A percentile compares a stretch with the other conserved stretches of the same genome.
Conservation (phyloP, 2,329 filamentous ascomycete species). For the Metarhizium guizhouense region DNA sequence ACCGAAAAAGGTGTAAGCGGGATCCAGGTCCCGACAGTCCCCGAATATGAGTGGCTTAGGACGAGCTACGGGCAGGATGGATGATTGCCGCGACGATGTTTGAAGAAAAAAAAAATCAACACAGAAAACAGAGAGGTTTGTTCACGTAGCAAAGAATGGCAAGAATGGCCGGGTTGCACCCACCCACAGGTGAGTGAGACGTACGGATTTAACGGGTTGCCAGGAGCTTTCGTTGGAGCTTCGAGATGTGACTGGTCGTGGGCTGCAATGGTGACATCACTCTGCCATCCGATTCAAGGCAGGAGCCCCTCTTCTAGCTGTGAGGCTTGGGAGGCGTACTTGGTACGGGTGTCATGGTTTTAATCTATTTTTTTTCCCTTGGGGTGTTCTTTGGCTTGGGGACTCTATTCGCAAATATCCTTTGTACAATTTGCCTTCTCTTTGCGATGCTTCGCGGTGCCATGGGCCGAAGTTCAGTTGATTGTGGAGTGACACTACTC, state of each 20-base stretch:
- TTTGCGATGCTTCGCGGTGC: too few species aligned
- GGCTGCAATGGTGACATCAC: conserved; percentile 8
- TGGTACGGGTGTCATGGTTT: background rate
- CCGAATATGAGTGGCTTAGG: background rate
- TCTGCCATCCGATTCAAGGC: background rate
- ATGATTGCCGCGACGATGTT: background rate
- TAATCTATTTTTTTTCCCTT: background rate
- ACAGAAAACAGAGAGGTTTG: background rate
- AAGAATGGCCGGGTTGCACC: background rate
- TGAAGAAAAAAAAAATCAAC: background rate
- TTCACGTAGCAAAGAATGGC: background rate
- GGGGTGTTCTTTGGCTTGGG: too few species aligned
- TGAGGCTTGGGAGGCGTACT: background rate
- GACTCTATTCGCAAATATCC: too few species aligned
- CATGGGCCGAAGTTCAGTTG: too few species aligned
- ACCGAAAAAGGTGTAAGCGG: background rate
- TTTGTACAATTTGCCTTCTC: too few species aligned
- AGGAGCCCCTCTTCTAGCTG: background rate
- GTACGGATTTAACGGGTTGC: background rate
- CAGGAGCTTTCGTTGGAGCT: background rate
- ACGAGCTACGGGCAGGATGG: background rate
- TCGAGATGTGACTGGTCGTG: background rate
- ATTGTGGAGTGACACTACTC: too few species aligned
- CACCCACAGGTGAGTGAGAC: background rate
- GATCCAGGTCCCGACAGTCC: background rate